Base-by-base conservation (phyloP, 106 monocot species). In the Vanilla planifolia region DNA sequence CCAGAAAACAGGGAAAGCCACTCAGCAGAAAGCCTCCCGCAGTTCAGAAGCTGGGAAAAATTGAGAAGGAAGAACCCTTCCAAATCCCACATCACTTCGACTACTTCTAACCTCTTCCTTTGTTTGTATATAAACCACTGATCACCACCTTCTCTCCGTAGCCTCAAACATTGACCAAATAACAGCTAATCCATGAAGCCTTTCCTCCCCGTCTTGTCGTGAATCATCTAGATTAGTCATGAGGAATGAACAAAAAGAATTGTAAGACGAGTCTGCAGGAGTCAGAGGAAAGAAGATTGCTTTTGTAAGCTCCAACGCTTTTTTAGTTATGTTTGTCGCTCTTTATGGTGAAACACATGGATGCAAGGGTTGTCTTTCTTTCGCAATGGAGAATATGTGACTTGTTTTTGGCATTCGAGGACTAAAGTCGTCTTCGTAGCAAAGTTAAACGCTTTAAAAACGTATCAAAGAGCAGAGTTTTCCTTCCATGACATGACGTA, bases 11-110 rank as follows among this genome's bases (percentile, higher is more conserved):
- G 55, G 29, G 71, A 78, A 46, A 59, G 16, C 46, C 8, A 61
- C 29, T 32, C 16, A 33, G 33, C 32, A 55, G 55, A 33, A 55
- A 55, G n/a, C 17, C 55, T n/a, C 25, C 30, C 15, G 13, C 42
- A n/a, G 59, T 47, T 30, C 63, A 59, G 35, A 67, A 55, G 41
- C 37, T 65, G 23, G 65, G 64, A 21, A 77, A 70, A 55, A 69
- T 57, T 43, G 76, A 65, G 52, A 75, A 51, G 34, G 63, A 73
- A 23, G 68, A 67, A 13, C 60, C 73, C 11, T 68, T 60, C 43
- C 17, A 63, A 46, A 47, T 56, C 47, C 48, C 58, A 65, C 79
- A 55, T 7, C 63, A 70, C 45, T 51, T 85, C 57, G 80, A 85
- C 43, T 85, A 80, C 69, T 85, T 85, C 36, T 85, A 62, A 65